A percentile compares a stretch with the other conserved stretches of the same genome.
Conservation (phyloP, 129 eudicot genomes). For the Flaveria linearis region DNA sequence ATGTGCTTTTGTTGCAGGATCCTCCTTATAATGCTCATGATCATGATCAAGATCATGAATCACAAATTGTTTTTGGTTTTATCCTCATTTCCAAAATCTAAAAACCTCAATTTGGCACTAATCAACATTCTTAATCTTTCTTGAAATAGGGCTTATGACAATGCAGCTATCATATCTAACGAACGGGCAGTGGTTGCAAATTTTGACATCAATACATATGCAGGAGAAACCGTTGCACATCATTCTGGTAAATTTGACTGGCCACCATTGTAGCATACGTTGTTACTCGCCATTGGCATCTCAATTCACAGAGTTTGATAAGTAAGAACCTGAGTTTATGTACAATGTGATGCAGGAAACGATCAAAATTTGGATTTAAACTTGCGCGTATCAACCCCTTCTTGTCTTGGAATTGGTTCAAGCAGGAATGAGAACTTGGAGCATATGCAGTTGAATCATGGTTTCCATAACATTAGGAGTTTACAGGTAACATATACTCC, state of each 20-base stretch:
- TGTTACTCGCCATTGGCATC: neutral
- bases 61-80: neutral
- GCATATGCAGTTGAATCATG: slow-evolving; percentile 28
- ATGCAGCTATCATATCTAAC: slow-evolving; percentile 47
- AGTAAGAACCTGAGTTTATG: neutral
- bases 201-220: slow-evolving; percentile 33
- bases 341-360: slow-evolving; percentile 36
- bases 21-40: too few species aligned
- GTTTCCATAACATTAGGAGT: slow-evolving; percentile 36
- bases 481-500: slow-evolving; percentile 31
- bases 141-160: slow-evolving; percentile 54
- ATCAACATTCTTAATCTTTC: slow-evolving; percentile 36
- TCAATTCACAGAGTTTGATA: neutral
- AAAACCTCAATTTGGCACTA: slow-evolving; percentile 23
- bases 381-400: slow-evolving; percentile 59
- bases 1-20: too few species aligned
- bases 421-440: slow-evolving; percentile 32
- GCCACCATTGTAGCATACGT: neutral
- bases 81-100: slow-evolving; percentile 8
- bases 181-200: slow-evolving; percentile 50
- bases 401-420: slow-evolving; percentile 30
- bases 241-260: slow-evolving; percentile 28
- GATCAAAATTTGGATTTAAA: slow-evolving; percentile 55
- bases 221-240: slow-evolving; percentile 30
- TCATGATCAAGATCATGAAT: slow-evolving; percentile 31